Percentiles rank a stretch among this genome's conserved stretches.
These are phyloP conservation scores for Linum lewisii DNA, from an alignment of 345 rosid species.

Conservation along the genomic window DNA sequence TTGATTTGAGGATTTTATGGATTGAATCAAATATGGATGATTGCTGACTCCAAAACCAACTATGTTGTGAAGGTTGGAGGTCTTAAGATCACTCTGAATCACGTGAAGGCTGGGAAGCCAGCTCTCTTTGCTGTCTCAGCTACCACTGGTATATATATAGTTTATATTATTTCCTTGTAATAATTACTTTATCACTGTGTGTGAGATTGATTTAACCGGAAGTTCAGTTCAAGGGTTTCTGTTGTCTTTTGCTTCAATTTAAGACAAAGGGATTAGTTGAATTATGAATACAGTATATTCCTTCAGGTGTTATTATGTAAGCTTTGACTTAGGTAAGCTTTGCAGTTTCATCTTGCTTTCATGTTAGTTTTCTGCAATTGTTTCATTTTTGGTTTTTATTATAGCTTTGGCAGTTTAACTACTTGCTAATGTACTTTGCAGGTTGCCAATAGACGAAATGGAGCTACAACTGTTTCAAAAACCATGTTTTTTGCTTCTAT, in stretches of 20 bases:
- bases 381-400: neutral
- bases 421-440: conserved; percentile 21
- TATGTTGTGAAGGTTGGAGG: conserved; percentile 37
- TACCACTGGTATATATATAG: conserved; percentile 40
- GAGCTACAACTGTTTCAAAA: conserved; percentile 91
- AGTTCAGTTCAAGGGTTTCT: neutral
- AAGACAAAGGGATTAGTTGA: too few species aligned
- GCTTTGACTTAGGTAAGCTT: too few species aligned
- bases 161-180: neutral
- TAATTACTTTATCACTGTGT: neutral
- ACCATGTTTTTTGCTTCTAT: conserved; percentile 77
- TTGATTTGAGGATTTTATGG: neutral
- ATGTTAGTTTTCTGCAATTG: neutral
- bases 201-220: neutral
- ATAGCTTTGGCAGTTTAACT: conserved; percentile 4
- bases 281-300: too few species aligned
- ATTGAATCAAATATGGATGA: neutral
- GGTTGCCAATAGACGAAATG: conserved; percentile 71
- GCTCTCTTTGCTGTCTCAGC: conserved; percentile 51
- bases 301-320: too few species aligned
- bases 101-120: conserved; percentile 36
- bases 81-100: conserved; percentile 46
- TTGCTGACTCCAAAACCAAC: conserved; percentile 35
- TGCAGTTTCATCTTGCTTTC: too few species aligned
- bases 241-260: neutral